Evolutionary conservation across 768 basidiomycete genomes (phyloP), one percentile per base, ranked within the genome.

Genomic region (Lentinula detonsa): DNA sequence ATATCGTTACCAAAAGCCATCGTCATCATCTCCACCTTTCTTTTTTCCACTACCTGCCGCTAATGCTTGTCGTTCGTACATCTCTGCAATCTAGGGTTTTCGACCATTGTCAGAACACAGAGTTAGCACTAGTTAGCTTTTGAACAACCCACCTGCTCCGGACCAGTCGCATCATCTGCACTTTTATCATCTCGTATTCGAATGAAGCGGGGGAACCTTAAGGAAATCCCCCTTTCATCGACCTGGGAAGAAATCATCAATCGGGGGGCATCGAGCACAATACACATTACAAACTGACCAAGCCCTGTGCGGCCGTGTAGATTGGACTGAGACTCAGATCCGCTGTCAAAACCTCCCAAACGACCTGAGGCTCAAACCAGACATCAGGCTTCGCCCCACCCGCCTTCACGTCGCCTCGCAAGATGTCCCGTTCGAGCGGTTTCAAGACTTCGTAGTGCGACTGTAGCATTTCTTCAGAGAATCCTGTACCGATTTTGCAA

Each of bases 401-500:
- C 50, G 87, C 72, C 72, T 93, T 94, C 65, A 97, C 81, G 71
- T 98, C 93, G 0, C 90, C 88, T 53, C 92, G 82, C 57, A 83
- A 80, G 60, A 86, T 87, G 18, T 75, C 76, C 49, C 79, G 74
- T 76, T 91, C 93, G 40, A 95, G 80, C 13, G 93, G 87, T 64
- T 90, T 87, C 31, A 99, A 81, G 3, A 82, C 76, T n/a, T 90
- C 84, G 73, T 88, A 90, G 68, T 96, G 92, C 15, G 81, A 74
- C 68, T 90, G 86, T 37, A 99, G 73, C 61, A 83, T 81, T 70
- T 98, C 97, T 67, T 99, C 97, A 60, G 90, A 91, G 76, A 99
- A 98, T 1, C 97, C 97, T 0, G 97, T 99, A 8, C 97, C 97
- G 65, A 99, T 97, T 73, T 99, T 99, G 82, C 97, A 98, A 57